These are phyloP conservation scores for Monosporascus cannonballus DNA, from an alignment of 2,329 filamentous ascomycete species.

Conservation along the genomic window DNA sequence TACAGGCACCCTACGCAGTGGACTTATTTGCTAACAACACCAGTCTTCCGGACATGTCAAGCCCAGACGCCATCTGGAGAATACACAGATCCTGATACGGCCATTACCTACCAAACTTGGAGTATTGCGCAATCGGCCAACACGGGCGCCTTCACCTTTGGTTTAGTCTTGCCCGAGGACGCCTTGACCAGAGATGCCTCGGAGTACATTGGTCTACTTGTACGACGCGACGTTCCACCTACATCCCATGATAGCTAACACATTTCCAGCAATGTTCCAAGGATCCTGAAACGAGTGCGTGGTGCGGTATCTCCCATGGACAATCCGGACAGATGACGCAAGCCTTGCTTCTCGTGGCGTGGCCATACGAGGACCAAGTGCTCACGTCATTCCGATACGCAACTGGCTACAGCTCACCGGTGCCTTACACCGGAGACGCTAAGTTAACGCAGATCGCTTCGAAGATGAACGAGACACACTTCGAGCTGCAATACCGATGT, in stretches of 20 bases:
- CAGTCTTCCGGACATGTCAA: conserved; percentile 20
- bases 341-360: conserved; percentile 48
- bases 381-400: conserved; percentile 54
- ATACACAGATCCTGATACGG: conserved; percentile 24
- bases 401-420: conserved; percentile 53
- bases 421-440: conserved; percentile 55
- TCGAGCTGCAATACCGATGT: conserved; percentile 59
- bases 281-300: conserved; percentile 10
- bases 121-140: conserved; percentile 1
- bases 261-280: conserved; percentile 19
- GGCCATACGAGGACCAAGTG: conserved; percentile 47
- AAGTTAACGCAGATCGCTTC: conserved; percentile 56
- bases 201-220: conserved; percentile 25
- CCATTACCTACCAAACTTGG: conserved; percentile 25
- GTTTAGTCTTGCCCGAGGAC: conserved; percentile 23
- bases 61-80: conserved; percentile 17
- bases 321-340: conserved; percentile 28
- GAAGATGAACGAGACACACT: conserved; percentile 50
- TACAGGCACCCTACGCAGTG: background rate
- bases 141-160: conserved; percentile 19
- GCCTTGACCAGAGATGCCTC: conserved; percentile 22
- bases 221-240: conserved; percentile 9
- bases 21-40: conserved; percentile 9
- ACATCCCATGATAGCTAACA: conserved; percentile 4
- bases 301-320: conserved; percentile 26